Percentiles rank a stretch among this genome's conserved stretches.
phyloP scores from a whole-genome alignment of 2,329 filamentous ascomycete species.

The Scedosporium minutisporum region DNA sequence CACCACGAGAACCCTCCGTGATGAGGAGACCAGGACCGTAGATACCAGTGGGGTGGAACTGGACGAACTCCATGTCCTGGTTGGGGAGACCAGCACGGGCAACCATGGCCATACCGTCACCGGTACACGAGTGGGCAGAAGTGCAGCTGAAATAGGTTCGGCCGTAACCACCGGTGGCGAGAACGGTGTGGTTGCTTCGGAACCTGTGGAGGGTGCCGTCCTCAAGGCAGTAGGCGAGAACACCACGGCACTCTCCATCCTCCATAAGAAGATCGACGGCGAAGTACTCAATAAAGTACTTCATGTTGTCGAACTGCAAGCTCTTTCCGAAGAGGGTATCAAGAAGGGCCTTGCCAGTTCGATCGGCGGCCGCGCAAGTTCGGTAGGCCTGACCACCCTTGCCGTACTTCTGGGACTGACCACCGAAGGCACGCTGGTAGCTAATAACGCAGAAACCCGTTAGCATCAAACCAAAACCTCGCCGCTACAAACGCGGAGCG shows the following conservation, averaged over 20 bases:
- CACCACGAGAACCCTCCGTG: slow-evolving; percentile 93
- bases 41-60: slow-evolving; percentile 98
- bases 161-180: slow-evolving; percentile 95
- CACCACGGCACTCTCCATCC: slow-evolving; percentile 91
- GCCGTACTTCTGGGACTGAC: slow-evolving; percentile 88
- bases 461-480: background rate
- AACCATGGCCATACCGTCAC: slow-evolving; percentile 99
- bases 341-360: slow-evolving; percentile 93
- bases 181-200: slow-evolving; percentile 89
- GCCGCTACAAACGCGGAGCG: no score
- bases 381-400: slow-evolving; percentile 98
- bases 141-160: slow-evolving; percentile 98
- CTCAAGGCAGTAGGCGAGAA: slow-evolving; percentile 97
- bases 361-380: slow-evolving; percentile 90
- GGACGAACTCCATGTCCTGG: slow-evolving; percentile 98
- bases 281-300: slow-evolving; percentile 99
- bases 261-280: slow-evolving; percentile 96
- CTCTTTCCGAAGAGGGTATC: slow-evolving; percentile 99
- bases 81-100: slow-evolving; percentile 93
- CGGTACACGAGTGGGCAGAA: slow-evolving; percentile 95
- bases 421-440: slow-evolving; percentile 97
- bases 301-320: slow-evolving; percentile 82
- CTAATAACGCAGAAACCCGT: slow-evolving; percentile 26
- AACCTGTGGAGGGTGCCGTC: slow-evolving; percentile 96
- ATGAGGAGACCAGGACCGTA: slow-evolving; percentile 97